Base-by-base conservation (phyloP, 805 yeast genomes). In the Maudiozyma bulderi region DNA sequence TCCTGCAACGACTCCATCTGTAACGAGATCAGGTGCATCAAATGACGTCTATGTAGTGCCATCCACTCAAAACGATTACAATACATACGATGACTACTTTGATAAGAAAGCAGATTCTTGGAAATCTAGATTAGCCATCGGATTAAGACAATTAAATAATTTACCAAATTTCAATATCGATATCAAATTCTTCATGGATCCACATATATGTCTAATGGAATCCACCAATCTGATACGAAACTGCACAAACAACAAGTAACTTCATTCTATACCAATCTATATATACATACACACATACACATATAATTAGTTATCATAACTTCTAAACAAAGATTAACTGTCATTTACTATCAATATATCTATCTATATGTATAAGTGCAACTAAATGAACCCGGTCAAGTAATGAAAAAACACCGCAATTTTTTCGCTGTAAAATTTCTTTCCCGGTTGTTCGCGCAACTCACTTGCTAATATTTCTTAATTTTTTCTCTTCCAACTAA, bases 61-160 rank as follows among this genome's bases (percentile, higher is more conserved):
- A 0, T 57, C 64, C 8, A 51, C 61, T 8, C 67, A 61, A 42
- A 57, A 60, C 48, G 65, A 61, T 51, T 60, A 59, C 44, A 57
- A 56, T 14, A 51, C 63, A 15, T 56, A 59, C 39, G 50, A 53
- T 44, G 2, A 60, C 53, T 40, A 50, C 20, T 60, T 68, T 13
- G 86, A 80, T 54, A 77, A 73, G 50, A 74, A 70, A 43, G 73
- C 73, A 28, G 81, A 77, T 20, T 55, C 68, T 15, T 83, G 90
- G 90, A 73, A 72, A 48, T 66, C 67, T 33, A 70, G 87, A 42
- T 69, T 80, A 1, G 53, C 64, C n/a, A 60, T 65, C 5, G 75
- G 80, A 9, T 60, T 66, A 2, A 40, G 47, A 13, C 56, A 58
- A 45, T 47, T 66, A 39, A 55, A 53, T 3, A 52, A 50, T 8